Evolutionary conservation across 139 green algal genomes (phyloP), one percentile per base, ranked within the genome.

Genomic region (Zygnema circumcarinatum): DNA sequence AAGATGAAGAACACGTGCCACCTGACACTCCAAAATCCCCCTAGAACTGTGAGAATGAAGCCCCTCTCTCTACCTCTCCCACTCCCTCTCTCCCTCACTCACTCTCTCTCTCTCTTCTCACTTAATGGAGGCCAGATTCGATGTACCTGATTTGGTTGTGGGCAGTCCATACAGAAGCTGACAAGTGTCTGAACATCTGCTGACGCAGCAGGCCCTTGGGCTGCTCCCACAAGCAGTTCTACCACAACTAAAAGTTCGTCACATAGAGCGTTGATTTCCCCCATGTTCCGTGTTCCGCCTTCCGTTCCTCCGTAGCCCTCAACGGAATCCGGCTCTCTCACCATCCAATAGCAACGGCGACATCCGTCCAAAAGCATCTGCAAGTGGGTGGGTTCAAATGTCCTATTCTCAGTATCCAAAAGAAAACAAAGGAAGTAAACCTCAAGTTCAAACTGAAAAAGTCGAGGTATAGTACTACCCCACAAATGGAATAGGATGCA

Each of bases 1-100:
- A 31, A 90, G 86, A 35, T 85, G 80, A 38, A 90, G 86, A 21
- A 89, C 80, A 32, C 86, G 80, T 54, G 84, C 86, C 67, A 90
- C 56, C 86, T 90, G 86, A n/a, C 32, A 86, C 41, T n/a, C 76
- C n/a, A n/a, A n/a, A n/a, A n/a, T n/a, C n/a, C n/a, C n/a, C n/a
- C n/a, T n/a, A n/a, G 29, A 38, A 81, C 21, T 7, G 16, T 31
- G 29, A 29, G 56, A 72, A 25, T 72, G 56, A 72, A 72, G n/a
- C n/a, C n/a, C n/a, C n/a, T n/a, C n/a, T n/a, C n/a, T n/a, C n/a
- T n/a, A n/a, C n/a, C n/a, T n/a, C n/a, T n/a, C n/a, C n/a, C n/a
- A n/a, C n/a, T n/a, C n/a, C n/a, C n/a, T n/a, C n/a, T n/a, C n/a
- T n/a, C n/a, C n/a, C n/a, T n/a, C n/a, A n/a, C n/a, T n/a, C n/a